Conservation (phyloP, 345 rosid species). For the Firmiana major region DNA sequence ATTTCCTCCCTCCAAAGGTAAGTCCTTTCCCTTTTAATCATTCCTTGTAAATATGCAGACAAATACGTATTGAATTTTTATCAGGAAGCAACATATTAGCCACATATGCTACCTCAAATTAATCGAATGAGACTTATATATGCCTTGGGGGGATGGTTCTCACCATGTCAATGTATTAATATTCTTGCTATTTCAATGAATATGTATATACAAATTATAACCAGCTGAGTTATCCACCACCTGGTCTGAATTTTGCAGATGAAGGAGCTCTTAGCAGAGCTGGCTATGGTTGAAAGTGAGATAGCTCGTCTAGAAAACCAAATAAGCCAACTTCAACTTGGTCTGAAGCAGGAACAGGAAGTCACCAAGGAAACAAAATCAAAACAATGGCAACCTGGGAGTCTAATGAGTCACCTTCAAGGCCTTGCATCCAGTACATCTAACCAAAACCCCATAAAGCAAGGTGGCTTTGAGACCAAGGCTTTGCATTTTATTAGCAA, state of each 20-base stretch:
- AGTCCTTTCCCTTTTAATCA: not conserved
- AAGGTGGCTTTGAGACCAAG: slow-evolving; percentile 59
- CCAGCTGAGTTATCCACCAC: too few species aligned
- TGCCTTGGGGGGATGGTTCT: too few species aligned
- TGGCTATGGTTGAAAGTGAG: slow-evolving; percentile 72
- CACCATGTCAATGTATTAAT: not conserved
- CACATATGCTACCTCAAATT: not conserved
- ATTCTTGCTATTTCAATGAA: not conserved
- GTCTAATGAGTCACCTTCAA: not conserved
- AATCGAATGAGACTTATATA: not conserved
- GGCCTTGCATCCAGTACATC: slow-evolving; percentile 7
- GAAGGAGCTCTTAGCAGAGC: slow-evolving; percentile 75
- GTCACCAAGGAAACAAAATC: slow-evolving; percentile 45
- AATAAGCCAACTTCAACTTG: slow-evolving; percentile 56
- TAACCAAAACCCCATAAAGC: slow-evolving; percentile 38
- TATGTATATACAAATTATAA: not conserved
- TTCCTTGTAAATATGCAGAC: not conserved
- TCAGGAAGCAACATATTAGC: not conserved
- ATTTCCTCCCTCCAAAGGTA: slow-evolving; percentile 84
- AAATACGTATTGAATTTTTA: not conserved
- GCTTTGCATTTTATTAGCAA: slow-evolving; percentile 88
- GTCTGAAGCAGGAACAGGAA: slow-evolving; percentile 59
- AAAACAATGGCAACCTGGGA: slow-evolving; percentile 37
- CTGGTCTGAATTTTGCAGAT: slow-evolving; percentile 31
- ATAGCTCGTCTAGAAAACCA: slow-evolving; percentile 67